Evolutionary conservation across 352 stramenopile species (phyloP).

Genomic region (Phytophthora hybrid): DNA sequence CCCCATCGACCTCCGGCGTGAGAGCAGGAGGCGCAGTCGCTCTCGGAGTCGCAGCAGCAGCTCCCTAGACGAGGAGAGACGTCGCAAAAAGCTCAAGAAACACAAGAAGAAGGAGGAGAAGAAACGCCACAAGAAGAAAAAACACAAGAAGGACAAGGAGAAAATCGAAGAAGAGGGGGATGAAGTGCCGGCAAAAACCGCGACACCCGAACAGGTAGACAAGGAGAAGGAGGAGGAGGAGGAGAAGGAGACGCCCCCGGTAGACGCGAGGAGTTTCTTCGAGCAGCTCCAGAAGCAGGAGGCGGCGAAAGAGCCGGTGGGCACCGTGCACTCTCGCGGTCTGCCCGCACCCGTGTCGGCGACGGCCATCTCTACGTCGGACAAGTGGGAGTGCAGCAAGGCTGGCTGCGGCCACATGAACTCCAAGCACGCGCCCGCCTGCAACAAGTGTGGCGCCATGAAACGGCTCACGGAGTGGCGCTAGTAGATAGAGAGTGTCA

Average conservation of each 20-base stretch:
- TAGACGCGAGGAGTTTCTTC: conserved; percentile 69
- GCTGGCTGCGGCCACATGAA: conserved; percentile 75
- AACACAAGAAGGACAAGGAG: conserved; percentile 35
- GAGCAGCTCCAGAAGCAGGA: conserved; percentile 71
- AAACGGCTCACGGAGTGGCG: conserved; percentile 80
- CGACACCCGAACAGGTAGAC: background rate
- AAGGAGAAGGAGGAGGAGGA: conserved; percentile 9
- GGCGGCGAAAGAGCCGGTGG: conserved; percentile 59
- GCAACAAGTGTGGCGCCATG: conserved; percentile 82
- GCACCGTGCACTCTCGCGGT: conserved; percentile 68
- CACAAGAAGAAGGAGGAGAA: conserved; percentile 43
- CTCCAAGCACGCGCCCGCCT: conserved; percentile 64
- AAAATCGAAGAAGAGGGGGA: background rate
- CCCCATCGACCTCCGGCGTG: conserved; percentile 1
- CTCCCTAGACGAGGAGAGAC: conserved; percentile 18
- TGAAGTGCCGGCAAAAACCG: background rate
- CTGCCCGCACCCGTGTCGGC: conserved; percentile 36
- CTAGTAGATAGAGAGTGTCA: conserved; percentile 35
- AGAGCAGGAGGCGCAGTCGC: conserved; percentile 10
- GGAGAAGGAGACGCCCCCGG: background rate
- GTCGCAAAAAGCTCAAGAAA: conserved; percentile 27
- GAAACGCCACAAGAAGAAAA: conserved; percentile 39
- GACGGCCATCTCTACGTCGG: conserved; percentile 36
- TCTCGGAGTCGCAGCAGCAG: conserved; percentile 17
- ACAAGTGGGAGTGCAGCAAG: conserved; percentile 80